Evolutionary conservation across 345 rosid species (phyloP), one percentile per base, ranked within the genome.

Genomic region (Populus ilicifolia): DNA sequence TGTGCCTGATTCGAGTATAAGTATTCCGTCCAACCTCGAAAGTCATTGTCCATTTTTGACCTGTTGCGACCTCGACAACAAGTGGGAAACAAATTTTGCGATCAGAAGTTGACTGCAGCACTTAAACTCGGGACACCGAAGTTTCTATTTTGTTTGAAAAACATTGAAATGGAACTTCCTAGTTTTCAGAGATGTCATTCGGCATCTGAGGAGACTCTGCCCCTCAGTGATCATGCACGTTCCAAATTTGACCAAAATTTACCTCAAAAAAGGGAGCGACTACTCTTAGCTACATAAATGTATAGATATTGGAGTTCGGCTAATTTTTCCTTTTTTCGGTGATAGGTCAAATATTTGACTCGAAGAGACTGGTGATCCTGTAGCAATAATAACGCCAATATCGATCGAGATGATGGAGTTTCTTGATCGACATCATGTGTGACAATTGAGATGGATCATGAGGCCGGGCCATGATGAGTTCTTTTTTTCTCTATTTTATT

Each of bases 31-130:
- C 69, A 43, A 16, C 79, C 78, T 63, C 71, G 33, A 80, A 82
- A 85, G 82, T 80, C 80, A 41, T n/a, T 33, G 80, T 67, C 62
- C 16, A 62, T 74, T 74, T 79, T 75, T 74, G 50, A 48, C 75
- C 74, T 44, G 17, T 6, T 71, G 41, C 54, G 62, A 50, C 71
- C 76, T 77, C 50, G 61, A 59, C 16, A 38, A 41, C 48, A 11
- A 67, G 27, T 43, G 48, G 72, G 75, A 69, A 83, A 67, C 73
- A 30, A 73, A 70, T 69, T 17, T 59, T 67, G 70, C 80, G 16
- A 66, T 8, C 25, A 3, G n/a, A 59, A 59, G 64, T 59, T 59
- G 2, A 59, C 3, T 25, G 25, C 64, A 23, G 5, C 14, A n/a
- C 14, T n/a, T 56, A 4, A 10, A 59, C 64, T 23, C 10, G 64